Conservation (phyloP, 768 basidiomycete species). For the Amanita jacksonii region DNA sequence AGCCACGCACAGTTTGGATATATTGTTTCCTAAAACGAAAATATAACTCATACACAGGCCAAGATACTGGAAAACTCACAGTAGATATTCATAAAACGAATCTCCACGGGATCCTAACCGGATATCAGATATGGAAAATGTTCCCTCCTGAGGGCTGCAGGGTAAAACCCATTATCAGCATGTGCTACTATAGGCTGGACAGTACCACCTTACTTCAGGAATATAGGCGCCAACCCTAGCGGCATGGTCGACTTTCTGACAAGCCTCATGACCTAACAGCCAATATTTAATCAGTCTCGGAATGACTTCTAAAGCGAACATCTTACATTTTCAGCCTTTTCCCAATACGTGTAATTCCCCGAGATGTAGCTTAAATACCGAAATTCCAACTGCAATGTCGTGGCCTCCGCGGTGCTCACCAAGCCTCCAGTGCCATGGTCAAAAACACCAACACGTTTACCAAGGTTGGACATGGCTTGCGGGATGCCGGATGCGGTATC, state of each 20-base stretch:
- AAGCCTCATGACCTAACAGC: conserved; percentile 39
- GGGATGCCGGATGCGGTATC: conserved; percentile 79
- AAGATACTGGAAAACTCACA: too few relatives aligned
- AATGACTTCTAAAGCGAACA: not conserved
- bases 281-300: conserved; percentile 13
- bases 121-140: conserved; percentile 58
- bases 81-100: conserved; percentile 87
- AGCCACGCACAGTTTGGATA: conserved; percentile 57
- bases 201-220: conserved; percentile 75
- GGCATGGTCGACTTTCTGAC: conserved; percentile 51
- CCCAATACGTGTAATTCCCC: conserved; percentile 76
- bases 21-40: conserved; percentile 56
- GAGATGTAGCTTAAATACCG: conserved; percentile 75
- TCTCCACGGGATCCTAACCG: conserved; percentile 92
- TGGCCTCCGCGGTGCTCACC: conserved; percentile 77
- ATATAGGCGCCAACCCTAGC: conserved; percentile 76
- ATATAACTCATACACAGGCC: too few relatives aligned
- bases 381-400: conserved; percentile 85
- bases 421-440: conserved; percentile 50
- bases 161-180: not conserved
- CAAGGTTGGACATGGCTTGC: conserved; percentile 66
- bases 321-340: conserved; percentile 61
- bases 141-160: conserved; percentile 30
- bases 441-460: conserved; percentile 44
- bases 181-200: conserved; percentile 3